These are phyloP conservation scores for Dictyostelium purpureum DNA, from an alignment of 78 protist species.

Conservation along the genomic window DNA sequence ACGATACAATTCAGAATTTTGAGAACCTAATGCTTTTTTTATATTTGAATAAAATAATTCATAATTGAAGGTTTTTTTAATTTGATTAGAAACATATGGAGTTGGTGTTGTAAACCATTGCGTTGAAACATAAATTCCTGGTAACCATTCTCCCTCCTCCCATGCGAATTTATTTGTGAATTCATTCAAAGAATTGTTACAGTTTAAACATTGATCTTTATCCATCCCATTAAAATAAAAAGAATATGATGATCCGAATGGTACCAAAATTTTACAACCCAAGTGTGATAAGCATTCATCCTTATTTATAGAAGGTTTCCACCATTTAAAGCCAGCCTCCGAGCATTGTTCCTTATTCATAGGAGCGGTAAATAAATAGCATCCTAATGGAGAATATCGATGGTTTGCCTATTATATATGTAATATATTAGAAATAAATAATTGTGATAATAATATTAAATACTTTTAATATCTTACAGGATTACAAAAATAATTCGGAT, in stretches of 20 bases:
- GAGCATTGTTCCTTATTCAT: background rate
- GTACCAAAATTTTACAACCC: background rate
- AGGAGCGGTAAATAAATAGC: too few relatives aligned
- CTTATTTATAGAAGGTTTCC: background rate
- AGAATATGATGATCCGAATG: background rate
- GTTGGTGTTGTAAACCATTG: background rate
- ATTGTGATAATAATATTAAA: too few relatives aligned
- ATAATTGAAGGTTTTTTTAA: background rate
- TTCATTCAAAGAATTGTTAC: background rate
- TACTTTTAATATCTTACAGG: too few relatives aligned
- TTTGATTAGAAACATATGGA: too few relatives aligned
- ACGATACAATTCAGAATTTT: background rate
- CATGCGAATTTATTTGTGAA: conserved; percentile 6
- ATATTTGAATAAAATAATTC: background rate
- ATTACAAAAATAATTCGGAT: too few relatives aligned
- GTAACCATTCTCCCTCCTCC: background rate
- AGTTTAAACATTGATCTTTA: background rate
- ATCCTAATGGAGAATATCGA: too few relatives aligned
- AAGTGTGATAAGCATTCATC: background rate
- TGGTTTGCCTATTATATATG: too few relatives aligned
- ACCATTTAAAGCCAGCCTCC: background rate
- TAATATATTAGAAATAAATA: too few relatives aligned
- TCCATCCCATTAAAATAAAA: conserved; percentile 6
- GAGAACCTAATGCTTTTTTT: background rate
- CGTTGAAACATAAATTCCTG: background rate